phyloP scores from a whole-genome alignment of 2,329 filamentous ascomycete species.

The Zymoseptoria brevis region DNA sequence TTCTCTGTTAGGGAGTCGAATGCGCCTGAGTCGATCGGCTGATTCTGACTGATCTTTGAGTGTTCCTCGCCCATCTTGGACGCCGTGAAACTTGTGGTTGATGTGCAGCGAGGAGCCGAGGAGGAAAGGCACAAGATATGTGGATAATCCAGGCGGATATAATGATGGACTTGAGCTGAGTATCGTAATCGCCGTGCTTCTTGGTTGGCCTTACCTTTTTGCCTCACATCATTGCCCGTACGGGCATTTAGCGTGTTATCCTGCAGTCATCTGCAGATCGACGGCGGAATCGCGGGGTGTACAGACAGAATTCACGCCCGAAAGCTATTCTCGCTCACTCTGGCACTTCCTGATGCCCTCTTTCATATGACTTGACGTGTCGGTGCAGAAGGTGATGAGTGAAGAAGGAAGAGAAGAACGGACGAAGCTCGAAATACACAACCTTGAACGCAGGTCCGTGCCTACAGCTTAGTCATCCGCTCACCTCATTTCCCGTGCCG shows the following conservation, averaged over 20 bases:
- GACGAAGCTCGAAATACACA: not conserved
- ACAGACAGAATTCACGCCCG: too few relatives aligned
- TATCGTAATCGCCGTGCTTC: not conserved
- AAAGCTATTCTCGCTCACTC: too few relatives aligned
- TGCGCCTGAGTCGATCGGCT: too few relatives aligned
- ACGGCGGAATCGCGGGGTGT: not conserved
- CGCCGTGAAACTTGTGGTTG: not conserved
- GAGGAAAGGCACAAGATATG: not conserved
- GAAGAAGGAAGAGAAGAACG: not conserved
- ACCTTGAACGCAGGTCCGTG: too few relatives aligned
- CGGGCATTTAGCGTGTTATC: not conserved
- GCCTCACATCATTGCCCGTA: not conserved
- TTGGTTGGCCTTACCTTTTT: not conserved
- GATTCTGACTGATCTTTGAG: too few relatives aligned
- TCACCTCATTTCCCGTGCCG: not conserved
- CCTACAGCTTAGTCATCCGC: not conserved
- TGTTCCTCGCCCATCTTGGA: not conserved
- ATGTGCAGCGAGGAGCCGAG: not conserved
- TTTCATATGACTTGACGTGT: too few relatives aligned
- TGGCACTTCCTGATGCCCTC: too few relatives aligned
- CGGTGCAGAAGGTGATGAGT: not conserved
- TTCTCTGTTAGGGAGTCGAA: too few relatives aligned
- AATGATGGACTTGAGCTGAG: not conserved
- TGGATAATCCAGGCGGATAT: not conserved
- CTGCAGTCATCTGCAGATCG: not conserved